Conservation (phyloP, 2,329 filamentous ascomycete genomes). For the Clonostachys rhizophaga region DNA sequence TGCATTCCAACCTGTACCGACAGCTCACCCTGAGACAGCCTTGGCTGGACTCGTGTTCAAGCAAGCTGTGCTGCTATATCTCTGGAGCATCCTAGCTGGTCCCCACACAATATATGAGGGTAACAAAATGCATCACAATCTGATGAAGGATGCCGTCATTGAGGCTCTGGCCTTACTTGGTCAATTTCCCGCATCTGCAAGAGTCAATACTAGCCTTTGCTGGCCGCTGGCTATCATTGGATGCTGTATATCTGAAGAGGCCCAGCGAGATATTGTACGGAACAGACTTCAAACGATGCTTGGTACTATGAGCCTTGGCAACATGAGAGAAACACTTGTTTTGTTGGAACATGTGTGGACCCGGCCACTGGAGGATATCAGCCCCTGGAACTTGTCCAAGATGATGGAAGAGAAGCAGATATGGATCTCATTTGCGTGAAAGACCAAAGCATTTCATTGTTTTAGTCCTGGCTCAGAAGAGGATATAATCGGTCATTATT, state of each 20-base stretch:
- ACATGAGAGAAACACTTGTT: constrained; percentile 24
- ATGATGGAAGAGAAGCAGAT: constrained; percentile 30
- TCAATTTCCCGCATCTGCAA: constrained; percentile 8
- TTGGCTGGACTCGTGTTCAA: constrained; percentile 26
- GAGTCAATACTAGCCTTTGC: constrained; percentile 17
- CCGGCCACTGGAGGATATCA: constrained; percentile 7
- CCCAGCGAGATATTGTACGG: constrained; percentile 21
- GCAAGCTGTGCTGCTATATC: constrained; percentile 27
- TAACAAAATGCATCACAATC: not conserved
- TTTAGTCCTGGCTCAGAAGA: too few species aligned
- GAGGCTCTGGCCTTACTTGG: constrained; percentile 8
- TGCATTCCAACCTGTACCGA: constrained; percentile 21
- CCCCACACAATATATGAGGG: not conserved
- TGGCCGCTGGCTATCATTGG: constrained; percentile 16
- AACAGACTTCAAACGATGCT: constrained; percentile 14
- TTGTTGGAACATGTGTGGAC: constrained; percentile 28
- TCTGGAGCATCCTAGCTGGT: constrained; percentile 6
- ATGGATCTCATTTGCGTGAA: constrained; percentile 32
- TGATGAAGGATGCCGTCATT: constrained; percentile 3
- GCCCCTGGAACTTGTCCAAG: constrained; percentile 28
- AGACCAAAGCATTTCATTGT: not conserved
- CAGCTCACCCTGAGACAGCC: constrained; percentile 19
- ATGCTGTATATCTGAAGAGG: constrained; percentile 14
- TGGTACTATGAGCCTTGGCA: constrained; percentile 23
- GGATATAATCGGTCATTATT: too few species aligned